Percentiles rank a stretch among this genome's conserved stretches.
phyloP scores from a whole-genome alignment of 1,284 basidiomycete species.

The Fomes fomentarius region DNA sequence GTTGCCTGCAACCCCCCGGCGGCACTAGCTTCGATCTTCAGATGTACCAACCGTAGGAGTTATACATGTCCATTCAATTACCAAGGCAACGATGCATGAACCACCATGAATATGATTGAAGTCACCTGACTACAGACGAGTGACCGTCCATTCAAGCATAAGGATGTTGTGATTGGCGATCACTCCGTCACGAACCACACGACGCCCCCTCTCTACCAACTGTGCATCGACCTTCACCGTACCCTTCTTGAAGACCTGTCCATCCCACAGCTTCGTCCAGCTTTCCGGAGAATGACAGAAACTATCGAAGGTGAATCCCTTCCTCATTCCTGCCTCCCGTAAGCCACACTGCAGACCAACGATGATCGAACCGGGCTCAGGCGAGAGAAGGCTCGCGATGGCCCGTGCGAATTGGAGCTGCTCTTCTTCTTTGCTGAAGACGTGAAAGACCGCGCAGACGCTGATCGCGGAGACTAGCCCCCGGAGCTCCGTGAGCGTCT shows the following conservation, averaged over 20 bases:
- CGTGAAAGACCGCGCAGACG: conserved; percentile 53
- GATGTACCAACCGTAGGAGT: too few species aligned
- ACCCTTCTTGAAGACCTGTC: conserved; percentile 41
- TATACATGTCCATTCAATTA: too few species aligned
- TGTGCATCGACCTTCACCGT: conserved; percentile 40
- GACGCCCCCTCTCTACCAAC: too few species aligned
- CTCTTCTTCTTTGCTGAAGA: conserved; percentile 48
- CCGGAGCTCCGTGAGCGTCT: conserved; percentile 45
- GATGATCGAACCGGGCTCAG: conserved; percentile 39
- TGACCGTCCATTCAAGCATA: too few species aligned
- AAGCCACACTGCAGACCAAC: conserved; percentile 37
- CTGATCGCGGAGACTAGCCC: conserved; percentile 51
- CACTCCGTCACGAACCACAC: too few species aligned
- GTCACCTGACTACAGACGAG: too few species aligned
- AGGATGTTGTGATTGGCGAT: too few species aligned
- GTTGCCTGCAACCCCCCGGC: too few species aligned
- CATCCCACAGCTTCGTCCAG: conserved; percentile 48
- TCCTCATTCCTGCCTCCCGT: conserved; percentile 28
- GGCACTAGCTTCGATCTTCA: too few species aligned
- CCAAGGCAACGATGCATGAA: too few species aligned
- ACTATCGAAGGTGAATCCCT: conserved; percentile 6
- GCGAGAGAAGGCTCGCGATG: conserved; percentile 43
- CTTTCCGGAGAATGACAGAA: conserved; percentile 41
- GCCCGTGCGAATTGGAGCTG: conserved; percentile 44
- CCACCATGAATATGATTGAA: too few species aligned